Evolutionary conservation across 208 protist genomes (phyloP), one percentile per base, ranked within the genome.

Genomic region (Trypanosoma theileri): DNA sequence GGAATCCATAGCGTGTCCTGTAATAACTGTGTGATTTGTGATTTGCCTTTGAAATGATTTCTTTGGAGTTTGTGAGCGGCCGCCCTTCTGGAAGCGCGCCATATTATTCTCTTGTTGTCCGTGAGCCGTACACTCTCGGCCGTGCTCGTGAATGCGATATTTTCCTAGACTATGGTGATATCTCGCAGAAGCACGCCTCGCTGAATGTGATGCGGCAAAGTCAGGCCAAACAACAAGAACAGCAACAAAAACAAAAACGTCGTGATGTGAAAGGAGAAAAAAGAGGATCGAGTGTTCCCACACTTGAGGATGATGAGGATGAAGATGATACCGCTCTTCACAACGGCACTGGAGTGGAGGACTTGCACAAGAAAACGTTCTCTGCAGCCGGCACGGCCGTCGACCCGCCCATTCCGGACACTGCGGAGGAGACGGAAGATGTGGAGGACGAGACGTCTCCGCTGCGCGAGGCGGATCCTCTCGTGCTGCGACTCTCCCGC

Each of bases 71-170:
- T 56, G 58, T 69, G 17, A 83, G 75, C 3, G 67, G 68, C 12
- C 71, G 68, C 9, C 82, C 83, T 16, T 58, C 60, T 55, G 77
- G 82, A 12, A 75, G 85, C 57, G 82, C 86, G 10, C 76, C 84
- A 21, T 95, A 95, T 75, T 92, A 92, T 73, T 84, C 84, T 4
- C 71, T 95, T 42, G 86, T 92, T 35, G 68, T 95, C 12, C 80
- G 86, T 22, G 82, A 87, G 22, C 81, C 79, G 0, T 95, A 95
- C 73, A 80, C 80, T 21, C 67, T 95, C 12, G 89, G 89, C 64
- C 71, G 73, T 41, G 16, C 53, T 57, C 40, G 62, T 24, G 48
- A 46, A 1, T 77, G 62, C 42, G 79, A 84, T 31, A 80, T 91
- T 58, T 41, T 69, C 22, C 71, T 94, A 48, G 60, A 77, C 21